A percentile compares a stretch with the other conserved stretches of the same genome.
Conservation (phyloP, 148 eudicot genomes). For the Rhododendron henanense region DNA sequence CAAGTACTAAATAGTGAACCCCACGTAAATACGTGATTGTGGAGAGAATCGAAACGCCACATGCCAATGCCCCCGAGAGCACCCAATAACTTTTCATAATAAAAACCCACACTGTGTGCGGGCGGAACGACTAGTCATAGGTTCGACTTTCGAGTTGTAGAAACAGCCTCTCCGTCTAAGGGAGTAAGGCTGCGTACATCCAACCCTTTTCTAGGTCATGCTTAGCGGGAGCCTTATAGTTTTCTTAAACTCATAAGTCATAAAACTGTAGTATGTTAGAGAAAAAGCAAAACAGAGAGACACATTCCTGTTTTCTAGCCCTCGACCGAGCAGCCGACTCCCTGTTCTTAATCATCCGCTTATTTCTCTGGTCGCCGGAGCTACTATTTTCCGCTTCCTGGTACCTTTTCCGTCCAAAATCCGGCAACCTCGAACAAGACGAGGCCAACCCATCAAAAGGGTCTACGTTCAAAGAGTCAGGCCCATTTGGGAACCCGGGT, state of each 20-base stretch:
- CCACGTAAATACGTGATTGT: neutral
- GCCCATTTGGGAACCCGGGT: neutral
- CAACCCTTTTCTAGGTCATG: neutral
- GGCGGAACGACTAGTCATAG: neutral
- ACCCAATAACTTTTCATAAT: neutral
- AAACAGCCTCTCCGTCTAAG: neutral
- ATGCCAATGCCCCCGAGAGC: neutral
- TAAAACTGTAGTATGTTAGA: neutral
- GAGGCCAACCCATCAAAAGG: slow-evolving; percentile 22
- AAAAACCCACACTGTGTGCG: no score
- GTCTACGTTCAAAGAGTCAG: neutral
- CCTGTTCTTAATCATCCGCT: slow-evolving; percentile 52
- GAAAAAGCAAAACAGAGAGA: neutral
- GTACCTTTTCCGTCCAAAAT: neutral
- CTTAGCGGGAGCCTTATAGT: neutral
- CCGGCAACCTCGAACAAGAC: slow-evolving; percentile 3
- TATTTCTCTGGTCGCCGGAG: slow-evolving; percentile 26
- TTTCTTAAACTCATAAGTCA: slow-evolving; percentile 40
- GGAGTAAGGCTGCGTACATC: neutral
- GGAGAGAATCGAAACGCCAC: neutral
- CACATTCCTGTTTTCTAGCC: slow-evolving; percentile 44
- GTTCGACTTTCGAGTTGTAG: neutral
- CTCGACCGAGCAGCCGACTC: slow-evolving; percentile 62
- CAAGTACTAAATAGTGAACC: neutral
- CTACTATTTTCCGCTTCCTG: slow-evolving; percentile 8